Conservation (phyloP, 73 alveolate genomes). For the Tetrahymena elliotti region DNA sequence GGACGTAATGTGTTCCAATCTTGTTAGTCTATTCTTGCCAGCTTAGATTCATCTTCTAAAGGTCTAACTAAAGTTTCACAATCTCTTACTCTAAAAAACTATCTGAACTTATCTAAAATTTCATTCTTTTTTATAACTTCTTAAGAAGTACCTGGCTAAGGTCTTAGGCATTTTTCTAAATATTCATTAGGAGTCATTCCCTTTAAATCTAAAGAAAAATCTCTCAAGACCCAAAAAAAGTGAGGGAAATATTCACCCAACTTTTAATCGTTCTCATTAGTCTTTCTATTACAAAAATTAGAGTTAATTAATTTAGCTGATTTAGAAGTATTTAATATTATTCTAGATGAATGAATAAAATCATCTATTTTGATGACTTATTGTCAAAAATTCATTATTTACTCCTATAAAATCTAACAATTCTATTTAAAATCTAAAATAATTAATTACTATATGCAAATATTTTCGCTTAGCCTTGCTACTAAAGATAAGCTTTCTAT, state of each 20-base stretch:
- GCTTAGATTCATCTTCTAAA: constrained; percentile 69
- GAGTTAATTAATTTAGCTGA: not conserved
- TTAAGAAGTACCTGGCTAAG: constrained; percentile 47
- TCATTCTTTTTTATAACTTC: constrained; percentile 68
- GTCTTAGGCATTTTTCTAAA: constrained; percentile 71
- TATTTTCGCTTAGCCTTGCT: constrained; percentile 68
- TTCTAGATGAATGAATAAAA: not conserved
- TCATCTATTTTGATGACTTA: not conserved
- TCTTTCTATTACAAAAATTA: not conserved
- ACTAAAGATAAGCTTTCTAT: constrained; percentile 79
- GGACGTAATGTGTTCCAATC: constrained; percentile 64
- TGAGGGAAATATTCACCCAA: constrained; percentile 75
- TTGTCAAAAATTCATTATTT: not conserved
- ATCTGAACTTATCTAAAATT: constrained; percentile 70
- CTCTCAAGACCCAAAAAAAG: constrained; percentile 86
- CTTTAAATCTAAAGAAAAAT: constrained; percentile 75
- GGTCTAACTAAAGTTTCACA: constrained; percentile 87
- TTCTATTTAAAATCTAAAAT: not conserved
- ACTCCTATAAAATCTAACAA: not conserved
- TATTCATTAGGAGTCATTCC: constrained; percentile 79
- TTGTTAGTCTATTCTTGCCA: constrained; percentile 74
- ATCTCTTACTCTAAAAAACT: constrained; percentile 81
- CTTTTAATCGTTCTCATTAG: constrained; percentile 57
- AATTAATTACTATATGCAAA: constrained; percentile 10
- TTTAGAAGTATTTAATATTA: too few species aligned